Base-by-base conservation (phyloP, 2,329 filamentous ascomycete species). In the Paramyrothecium sp. region DNA sequence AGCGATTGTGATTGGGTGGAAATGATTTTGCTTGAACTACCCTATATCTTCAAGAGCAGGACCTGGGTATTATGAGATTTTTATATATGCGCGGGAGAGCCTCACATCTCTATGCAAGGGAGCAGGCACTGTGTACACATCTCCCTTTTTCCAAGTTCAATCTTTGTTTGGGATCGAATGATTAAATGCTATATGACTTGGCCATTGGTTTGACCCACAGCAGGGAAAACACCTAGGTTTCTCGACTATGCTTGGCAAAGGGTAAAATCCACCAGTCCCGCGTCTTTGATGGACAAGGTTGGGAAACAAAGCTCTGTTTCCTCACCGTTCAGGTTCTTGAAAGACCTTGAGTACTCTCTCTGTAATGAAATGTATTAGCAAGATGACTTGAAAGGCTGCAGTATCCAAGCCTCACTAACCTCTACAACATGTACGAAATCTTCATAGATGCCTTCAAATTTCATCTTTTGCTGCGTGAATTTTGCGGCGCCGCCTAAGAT, bases 401-500 rank as follows among this genome's bases (percentile, higher is more conserved):
- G 5, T 2, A 11, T 3, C 2, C 3, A 8, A 2, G n/a, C n/a
- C n/a, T 2, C 2, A 52, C 64, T 19, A 61, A 66, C 70, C 60
- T 65, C 58, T n/a, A 67, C 66, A 20, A 70, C 67, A 1, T 59
- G 59, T 2, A 72, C 56, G 60, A 75, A 77, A n/a, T 72, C 69
- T 1, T 71, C 41, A 53, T 77, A 77, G 17, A 76, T 69, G 1
- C 68, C 67, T 20, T 77, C 73, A 0, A 58, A 55, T 61, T 70
- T 71, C 71, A 76, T 74, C 55, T 67, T 70, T 47, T 73, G 59
- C 3, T 74, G 67, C 3, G 75, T 75, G 21, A 76, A 63, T 47
- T 75, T 70, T 12, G 63, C 61, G 1, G 75, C 73, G 0, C 75
- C 75, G 2, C 74, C 75, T 3, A 77, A 61, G 0, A 78, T 63